phyloP scores from a whole-genome alignment of 768 basidiomycete species.

The Symmetrospora coprosmae region DNA sequence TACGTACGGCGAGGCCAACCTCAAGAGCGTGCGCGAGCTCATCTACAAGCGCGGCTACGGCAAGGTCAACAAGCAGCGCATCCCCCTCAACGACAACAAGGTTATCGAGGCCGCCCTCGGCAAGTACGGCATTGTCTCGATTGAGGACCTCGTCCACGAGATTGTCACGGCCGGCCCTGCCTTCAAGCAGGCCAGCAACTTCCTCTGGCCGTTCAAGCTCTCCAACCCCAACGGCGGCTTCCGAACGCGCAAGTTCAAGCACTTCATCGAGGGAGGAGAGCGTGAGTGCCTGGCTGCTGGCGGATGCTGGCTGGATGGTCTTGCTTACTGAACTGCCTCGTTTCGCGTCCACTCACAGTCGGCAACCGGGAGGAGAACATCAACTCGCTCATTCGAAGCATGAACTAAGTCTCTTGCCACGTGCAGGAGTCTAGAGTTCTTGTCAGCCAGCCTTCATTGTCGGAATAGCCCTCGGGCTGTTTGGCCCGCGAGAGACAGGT shows the following conservation, averaged over 20 bases:
- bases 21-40: constrained; percentile 64
- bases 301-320: not conserved
- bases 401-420: too few species aligned
- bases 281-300: too few species aligned
- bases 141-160: constrained; percentile 96
- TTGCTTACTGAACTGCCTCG: not conserved
- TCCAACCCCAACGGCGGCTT: constrained; percentile 98
- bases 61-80: constrained; percentile 93
- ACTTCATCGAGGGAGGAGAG: constrained; percentile 28
- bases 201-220: constrained; percentile 99
- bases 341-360: constrained; percentile 53
- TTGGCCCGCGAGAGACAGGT: too few species aligned
- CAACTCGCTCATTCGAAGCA: constrained; percentile 66
- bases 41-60: constrained; percentile 99
- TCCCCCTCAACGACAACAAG: constrained; percentile 83
- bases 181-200: constrained; percentile 79
- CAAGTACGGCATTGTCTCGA: constrained; percentile 86
- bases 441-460: too few species aligned
- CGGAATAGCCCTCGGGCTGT: too few species aligned
- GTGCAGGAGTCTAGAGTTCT: too few species aligned
- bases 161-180: constrained; percentile 88
- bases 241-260: constrained; percentile 92
- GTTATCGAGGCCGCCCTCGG: constrained; percentile 82
- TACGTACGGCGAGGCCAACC: constrained; percentile 57
- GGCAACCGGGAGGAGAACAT: constrained; percentile 94